These are phyloP conservation scores for Henckelia pumila DNA, from an alignment of 257 asterid species.

Conservation along the genomic window DNA sequence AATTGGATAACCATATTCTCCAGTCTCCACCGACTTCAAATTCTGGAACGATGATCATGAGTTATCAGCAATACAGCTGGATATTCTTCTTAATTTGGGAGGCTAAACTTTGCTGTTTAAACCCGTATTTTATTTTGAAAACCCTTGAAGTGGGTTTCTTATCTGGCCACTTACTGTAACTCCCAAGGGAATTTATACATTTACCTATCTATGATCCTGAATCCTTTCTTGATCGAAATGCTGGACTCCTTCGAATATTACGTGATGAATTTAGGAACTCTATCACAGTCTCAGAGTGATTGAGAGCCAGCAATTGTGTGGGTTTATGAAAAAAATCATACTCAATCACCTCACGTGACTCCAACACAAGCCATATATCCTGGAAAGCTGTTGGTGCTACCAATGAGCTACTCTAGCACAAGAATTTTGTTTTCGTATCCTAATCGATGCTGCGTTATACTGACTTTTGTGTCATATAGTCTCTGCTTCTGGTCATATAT, in stretches of 20 bases:
- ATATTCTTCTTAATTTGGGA: constrained; percentile 12
- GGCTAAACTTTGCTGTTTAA: constrained; percentile 10
- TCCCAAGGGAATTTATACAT: not conserved
- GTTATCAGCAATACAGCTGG: constrained; percentile 3
- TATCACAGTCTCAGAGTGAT: not conserved
- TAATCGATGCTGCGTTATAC: no score
- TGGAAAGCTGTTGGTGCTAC: not conserved
- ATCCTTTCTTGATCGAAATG: not conserved
- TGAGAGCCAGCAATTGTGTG: not conserved
- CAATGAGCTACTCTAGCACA: not conserved
- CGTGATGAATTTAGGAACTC: not conserved
- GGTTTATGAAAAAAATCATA: not conserved
- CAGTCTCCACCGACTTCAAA: constrained; percentile 5
- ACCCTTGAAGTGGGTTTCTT: not conserved
- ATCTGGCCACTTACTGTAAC: not conserved
- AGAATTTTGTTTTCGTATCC: not conserved
- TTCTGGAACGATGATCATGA: constrained; percentile 1
- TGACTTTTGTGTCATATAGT: not conserved
- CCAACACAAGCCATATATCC: not conserved
- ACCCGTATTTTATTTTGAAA: not conserved
- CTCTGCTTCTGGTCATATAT: not conserved
- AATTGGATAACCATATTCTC: constrained; percentile 14
- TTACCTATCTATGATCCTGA: not conserved
- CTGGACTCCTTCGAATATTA: not conserved
- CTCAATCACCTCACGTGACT: not conserved